Base-by-base conservation (phyloP, 352 stramenopile genomes). In the Pythium pectinolyticum region DNA sequence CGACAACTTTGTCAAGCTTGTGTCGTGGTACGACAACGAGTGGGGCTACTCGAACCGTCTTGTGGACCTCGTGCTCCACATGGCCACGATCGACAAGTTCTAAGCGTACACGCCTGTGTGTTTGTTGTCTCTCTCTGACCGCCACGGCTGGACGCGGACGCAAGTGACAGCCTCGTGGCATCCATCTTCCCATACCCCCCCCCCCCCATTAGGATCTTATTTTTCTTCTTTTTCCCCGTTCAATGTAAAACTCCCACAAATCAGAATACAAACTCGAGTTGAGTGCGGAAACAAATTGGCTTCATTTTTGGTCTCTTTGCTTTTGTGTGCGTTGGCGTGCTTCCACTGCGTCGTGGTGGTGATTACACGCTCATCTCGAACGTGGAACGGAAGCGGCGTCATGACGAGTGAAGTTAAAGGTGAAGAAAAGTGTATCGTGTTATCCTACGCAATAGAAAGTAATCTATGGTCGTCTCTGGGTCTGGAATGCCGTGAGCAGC, bases 1-100 rank as follows among this genome's bases (percentile, higher is more conserved):
- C 57, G 83, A 97, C 65, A 89, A 97, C 81, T 99, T 99, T 74
- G 90, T 99, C 54, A 98, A 98, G 86, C 87, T 98, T 64, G 77
- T 98, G 37, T 96, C 86, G 45, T 97, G 92, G 90, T 98, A 97
- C 73, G 90, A 98, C 73, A 98, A 98, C 62, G 91, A 98, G 74
- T 95, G 82, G 69, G 92, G 94, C 63, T 98, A 98, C 77, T 97
- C 87, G 46, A 95, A 95, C 69, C 84, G 92, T 54, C 75, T 97
- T 20, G 70, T 98, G 40, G 75, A 84, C 66, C 50, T 84, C n/a
- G 54, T 79, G 49, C 51, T 79, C 43, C 73, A 78, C 75, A 84
- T 84, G 75, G 63, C 61, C 47, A 67, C 70, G 30, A 61, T 81
- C 53, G 75, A 84, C 75, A 81, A 81, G 55, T 74, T 72, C 55